Conservation (phyloP, 73 alveolate genomes). For the Paramecium bursaria region DNA sequence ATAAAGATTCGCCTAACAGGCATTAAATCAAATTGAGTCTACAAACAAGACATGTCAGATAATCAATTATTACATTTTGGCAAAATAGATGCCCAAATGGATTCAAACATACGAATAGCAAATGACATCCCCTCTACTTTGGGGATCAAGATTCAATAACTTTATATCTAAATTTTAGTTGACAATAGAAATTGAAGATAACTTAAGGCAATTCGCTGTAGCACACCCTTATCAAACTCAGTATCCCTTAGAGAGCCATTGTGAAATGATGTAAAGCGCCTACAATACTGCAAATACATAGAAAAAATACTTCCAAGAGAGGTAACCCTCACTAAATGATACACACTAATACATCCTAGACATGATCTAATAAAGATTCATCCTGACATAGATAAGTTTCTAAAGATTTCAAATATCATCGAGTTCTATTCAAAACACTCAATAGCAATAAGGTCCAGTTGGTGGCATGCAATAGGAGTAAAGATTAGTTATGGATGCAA, state of each 20-base stretch:
- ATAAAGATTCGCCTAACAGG: slow-evolving; percentile 1
- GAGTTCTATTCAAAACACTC: background rate
- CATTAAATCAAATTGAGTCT: slow-evolving; percentile 1
- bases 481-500: background rate
- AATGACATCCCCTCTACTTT: slow-evolving; percentile 31
- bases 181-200: slow-evolving; percentile 31
- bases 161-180: slow-evolving; percentile 37
- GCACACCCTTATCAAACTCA: background rate
- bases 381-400: background rate
- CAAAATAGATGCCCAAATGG: background rate
- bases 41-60: slow-evolving; percentile 9
- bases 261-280: background rate
- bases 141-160: slow-evolving; percentile 21
- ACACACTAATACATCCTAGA: background rate
- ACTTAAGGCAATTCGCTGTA: background rate
- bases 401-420: background rate
- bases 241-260: background rate
- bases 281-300: background rate
- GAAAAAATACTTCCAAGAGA: slow-evolving; percentile 17
- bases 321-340: slow-evolving; percentile 31
- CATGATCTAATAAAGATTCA: slow-evolving; percentile 9
- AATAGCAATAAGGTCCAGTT: background rate
- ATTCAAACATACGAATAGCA: slow-evolving; percentile 11
- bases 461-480: too few species aligned
- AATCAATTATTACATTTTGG: slow-evolving; percentile 32